Percentiles rank a stretch among this genome's conserved stretches.
These are phyloP conservation scores for Lichtheimia ornata DNA, from an alignment of 371 early-diverging fungal genomes.

Conservation along the genomic window DNA sequence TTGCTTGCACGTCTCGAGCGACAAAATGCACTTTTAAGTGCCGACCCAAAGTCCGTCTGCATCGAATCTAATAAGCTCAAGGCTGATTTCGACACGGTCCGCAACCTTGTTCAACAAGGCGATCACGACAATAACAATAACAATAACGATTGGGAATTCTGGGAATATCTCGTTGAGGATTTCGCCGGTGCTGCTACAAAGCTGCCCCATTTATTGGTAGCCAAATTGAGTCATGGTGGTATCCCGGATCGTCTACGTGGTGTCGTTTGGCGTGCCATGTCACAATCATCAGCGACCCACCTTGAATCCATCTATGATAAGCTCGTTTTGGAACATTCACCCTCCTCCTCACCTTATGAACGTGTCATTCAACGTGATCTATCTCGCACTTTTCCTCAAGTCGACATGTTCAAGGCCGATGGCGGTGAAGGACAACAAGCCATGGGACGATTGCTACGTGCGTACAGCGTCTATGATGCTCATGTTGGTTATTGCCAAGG, in stretches of 20 bases:
- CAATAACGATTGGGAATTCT: constrained; percentile 87
- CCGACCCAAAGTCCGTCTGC: constrained; percentile 62
- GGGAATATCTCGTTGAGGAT: constrained; percentile 87
- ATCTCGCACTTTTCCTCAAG: constrained; percentile 87
- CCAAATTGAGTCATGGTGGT: constrained; percentile 79
- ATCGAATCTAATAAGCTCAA: constrained; percentile 60
- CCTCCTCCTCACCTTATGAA: constrained; percentile 74
- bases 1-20: constrained; percentile 58
- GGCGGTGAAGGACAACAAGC: constrained; percentile 86
- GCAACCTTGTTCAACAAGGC: constrained; percentile 9
- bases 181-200: constrained; percentile 69
- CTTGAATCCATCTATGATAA: constrained; percentile 81
- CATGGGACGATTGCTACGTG: constrained; percentile 83
- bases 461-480: constrained; percentile 88
- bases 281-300: constrained; percentile 68
- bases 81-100: constrained; percentile 56
- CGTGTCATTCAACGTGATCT: constrained; percentile 88
- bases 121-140: constrained; percentile 30
- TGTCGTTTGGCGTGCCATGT: constrained; percentile 90
- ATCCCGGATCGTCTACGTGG: constrained; percentile 87
- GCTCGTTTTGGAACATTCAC: constrained; percentile 66
- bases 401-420: constrained; percentile 80
- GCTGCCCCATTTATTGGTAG: constrained; percentile 61
- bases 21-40: constrained; percentile 60
- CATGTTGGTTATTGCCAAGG: constrained; percentile 98